phyloP scores from a whole-genome alignment of 768 basidiomycete species.

The Russula virescens region DNA sequence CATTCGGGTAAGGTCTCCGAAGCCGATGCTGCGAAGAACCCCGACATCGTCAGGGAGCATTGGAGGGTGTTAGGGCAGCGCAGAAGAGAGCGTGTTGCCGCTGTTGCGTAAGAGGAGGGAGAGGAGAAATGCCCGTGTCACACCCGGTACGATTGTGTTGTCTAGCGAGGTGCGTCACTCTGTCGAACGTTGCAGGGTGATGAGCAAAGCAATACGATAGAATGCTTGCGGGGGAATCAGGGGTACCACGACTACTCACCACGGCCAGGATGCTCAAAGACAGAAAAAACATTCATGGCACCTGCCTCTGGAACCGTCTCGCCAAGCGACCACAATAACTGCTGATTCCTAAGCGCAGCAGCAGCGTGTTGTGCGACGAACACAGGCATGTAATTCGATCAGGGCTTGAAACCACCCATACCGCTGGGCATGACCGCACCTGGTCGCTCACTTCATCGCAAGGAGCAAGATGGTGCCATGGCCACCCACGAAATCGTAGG shows the following conservation, averaged over 20 bases:
- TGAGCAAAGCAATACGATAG: too few species aligned
- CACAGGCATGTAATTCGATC: constrained; percentile 30
- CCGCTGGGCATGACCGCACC: constrained; percentile 40
- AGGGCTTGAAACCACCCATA: too few species aligned
- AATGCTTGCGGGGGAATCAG: not conserved
- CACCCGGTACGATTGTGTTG: constrained; percentile 87
- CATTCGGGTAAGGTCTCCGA: constrained; percentile 68
- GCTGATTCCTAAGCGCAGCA: constrained; percentile 41
- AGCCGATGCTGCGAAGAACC: constrained; percentile 40
- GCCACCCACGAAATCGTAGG: constrained; percentile 25
- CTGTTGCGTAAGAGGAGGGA: constrained; percentile 57
- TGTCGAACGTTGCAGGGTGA: constrained; percentile 49
- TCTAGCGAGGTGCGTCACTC: constrained; percentile 86
- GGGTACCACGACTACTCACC: constrained; percentile 17
- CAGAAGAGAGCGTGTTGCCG: constrained; percentile 47
- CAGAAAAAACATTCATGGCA: constrained; percentile 48
- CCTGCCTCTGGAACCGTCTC: constrained; percentile 34
- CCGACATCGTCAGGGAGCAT: constrained; percentile 41
- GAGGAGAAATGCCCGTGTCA: constrained; percentile 87
- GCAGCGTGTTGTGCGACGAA: constrained; percentile 42
- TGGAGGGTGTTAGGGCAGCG: constrained; percentile 37
- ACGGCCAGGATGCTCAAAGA: constrained; percentile 38
- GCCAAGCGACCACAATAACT: constrained; percentile 46
- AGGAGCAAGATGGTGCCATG: constrained; percentile 35
- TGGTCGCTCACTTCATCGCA: constrained; percentile 40